Evolutionary conservation across 345 rosid genomes (phyloP), one percentile per base, ranked within the genome.

Genomic region (Corchorus capsularis): DNA sequence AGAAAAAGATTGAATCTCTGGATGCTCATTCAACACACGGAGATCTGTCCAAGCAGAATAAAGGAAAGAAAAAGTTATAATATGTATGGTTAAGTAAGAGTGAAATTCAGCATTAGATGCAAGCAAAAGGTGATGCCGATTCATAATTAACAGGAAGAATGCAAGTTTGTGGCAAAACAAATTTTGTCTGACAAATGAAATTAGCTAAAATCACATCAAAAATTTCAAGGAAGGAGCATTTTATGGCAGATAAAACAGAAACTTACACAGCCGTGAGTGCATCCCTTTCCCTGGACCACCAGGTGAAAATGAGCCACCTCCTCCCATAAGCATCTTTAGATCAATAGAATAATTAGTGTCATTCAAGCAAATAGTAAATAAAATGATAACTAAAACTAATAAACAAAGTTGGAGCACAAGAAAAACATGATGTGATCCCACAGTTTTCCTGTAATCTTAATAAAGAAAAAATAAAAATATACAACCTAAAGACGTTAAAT

Each of bases 211-310:
- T 49, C 20, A 22, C 47, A 49, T 53, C 34, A 41, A 70, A 37
- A 20, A 45, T 69, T 17, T 7, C n/a, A 16, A 69, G 72, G 59
- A 50, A 27, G 39, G 72, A 69, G 20, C 49, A 59, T 10, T 72
- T 2, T 46, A 57, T 13, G 63, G 27, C 63, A 59, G 41, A 69
- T 20, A 60, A 39, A 74, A 65, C 22, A 34, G 63, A 4, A 81
- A 88, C 97, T 91, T 87, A 96, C 99, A 94, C 17, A 92, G 87
- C 81, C 95, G 85, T 8, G 98, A 92, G 74, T 93, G 92, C 98
- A 96, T 96, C 83, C 95, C 97, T 81, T 93, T 96, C 68, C 99
- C 99, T 12, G 99, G 99, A 63, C 99, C 98, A 32, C 99, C 97
- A 0, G 97, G 89, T 37, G 99, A 96, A 87, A 96, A 96, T 69